Base-by-base conservation (phyloP, 2,329 filamentous ascomycete species). In the Colletotrichum higginsianum region DNA sequence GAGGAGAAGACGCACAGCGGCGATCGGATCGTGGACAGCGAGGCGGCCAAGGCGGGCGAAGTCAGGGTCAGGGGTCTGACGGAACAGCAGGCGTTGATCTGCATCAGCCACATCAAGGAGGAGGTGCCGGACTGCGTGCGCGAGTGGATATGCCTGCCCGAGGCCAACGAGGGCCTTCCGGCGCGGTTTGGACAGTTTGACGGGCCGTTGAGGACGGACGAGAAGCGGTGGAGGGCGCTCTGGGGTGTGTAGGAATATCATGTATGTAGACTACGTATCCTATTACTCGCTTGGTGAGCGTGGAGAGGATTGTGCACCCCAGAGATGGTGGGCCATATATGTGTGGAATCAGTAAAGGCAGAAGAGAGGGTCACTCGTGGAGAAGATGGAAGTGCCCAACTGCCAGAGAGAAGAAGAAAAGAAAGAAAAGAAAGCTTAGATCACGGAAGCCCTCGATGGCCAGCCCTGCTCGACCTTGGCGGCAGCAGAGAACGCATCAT, bases 101-200 rank as follows among this genome's bases (percentile, higher is more conserved):
- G 95, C 74, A 96, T 98, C 71, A 96, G 94, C 73, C 96, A 99
- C 82, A 87, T 96, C 72, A 91, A 91, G 73, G 95, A 98, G 77
- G 96, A 99, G 81, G 93, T 98, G 12, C 96, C 96, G 0, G 91
- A 92, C 61, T 92, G 91, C 75, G 89, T 98, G 30, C 85, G 94
- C 57, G 91, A 97, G 79, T 98, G 93, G 92, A 86, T 98, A 61
- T 95, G 94, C 79, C 84, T 98, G 40, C 95, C 96, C 1, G 93
- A 95, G 81, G 87, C 92, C 4, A 93, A 92, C 64, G 89, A 89
- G 1, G 88, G 88, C 1, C 76, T 78, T 44, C 82, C 87, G 18
- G 90, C 92, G 12, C 86, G 92, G 65, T 91, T 92, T 77, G 93
- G 93, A 2, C 84, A 84, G 46, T 83, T 94, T 26, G 83, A 88